Evolutionary conservation across 352 stramenopile species (phyloP).

Genomic region (Globisporangium apiculatum): DNA sequence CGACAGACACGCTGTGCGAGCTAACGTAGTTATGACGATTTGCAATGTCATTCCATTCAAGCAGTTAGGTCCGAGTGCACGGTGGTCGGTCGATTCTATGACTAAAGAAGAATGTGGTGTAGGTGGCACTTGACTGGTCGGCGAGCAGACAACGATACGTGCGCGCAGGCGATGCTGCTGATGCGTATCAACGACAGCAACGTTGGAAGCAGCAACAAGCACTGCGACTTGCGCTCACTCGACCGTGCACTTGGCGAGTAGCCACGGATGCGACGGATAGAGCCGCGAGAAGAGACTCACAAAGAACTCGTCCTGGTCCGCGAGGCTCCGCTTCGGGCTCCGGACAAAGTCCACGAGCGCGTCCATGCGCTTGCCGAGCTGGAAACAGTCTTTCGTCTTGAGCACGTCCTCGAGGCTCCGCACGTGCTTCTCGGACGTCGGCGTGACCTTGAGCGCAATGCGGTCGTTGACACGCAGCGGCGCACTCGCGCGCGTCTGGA

Average conservation of each 20-base stretch:
- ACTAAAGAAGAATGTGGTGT: too few relatives aligned
- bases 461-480: conserved; percentile 66
- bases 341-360: conserved; percentile 61
- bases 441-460: conserved; percentile 73
- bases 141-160: too few relatives aligned
- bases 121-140: too few relatives aligned
- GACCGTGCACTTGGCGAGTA: conserved; percentile 64
- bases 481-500: conserved; percentile 68
- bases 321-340: conserved; percentile 59
- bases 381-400: conserved; percentile 73
- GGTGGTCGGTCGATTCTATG: too few relatives aligned
- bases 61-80: too few relatives aligned
- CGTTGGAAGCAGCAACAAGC: too few relatives aligned
- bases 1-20: too few relatives aligned
- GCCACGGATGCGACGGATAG: conserved; percentile 72
- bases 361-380: conserved; percentile 66
- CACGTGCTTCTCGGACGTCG: conserved; percentile 76
- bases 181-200: too few relatives aligned
- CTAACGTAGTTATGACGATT: too few relatives aligned
- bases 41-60: too few relatives aligned
- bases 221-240: conserved; percentile 2
- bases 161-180: too few relatives aligned
- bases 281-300: conserved; percentile 79
- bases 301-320: conserved; percentile 83
- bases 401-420: conserved; percentile 62